Conservation (phyloP, 805 yeast species). For the Myxozyma neglecta region DNA sequence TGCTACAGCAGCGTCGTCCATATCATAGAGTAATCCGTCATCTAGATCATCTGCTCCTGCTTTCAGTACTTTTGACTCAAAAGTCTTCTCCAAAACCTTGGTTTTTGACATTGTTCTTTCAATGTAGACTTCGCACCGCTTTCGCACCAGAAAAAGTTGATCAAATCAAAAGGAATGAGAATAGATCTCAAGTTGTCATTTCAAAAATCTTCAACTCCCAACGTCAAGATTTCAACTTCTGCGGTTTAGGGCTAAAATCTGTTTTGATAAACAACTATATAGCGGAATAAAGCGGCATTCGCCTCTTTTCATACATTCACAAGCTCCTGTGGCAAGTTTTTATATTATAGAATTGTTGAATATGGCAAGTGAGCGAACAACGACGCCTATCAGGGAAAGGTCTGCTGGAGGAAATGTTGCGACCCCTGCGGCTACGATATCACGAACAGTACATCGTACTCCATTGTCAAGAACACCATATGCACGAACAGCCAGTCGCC, state of each 20-base stretch:
- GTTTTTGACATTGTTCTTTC: background rate
- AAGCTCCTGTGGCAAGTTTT: too few species aligned
- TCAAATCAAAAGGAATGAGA: too few species aligned
- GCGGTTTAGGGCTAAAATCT: too few species aligned
- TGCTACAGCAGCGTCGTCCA: conserved; percentile 12
- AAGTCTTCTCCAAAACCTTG: background rate
- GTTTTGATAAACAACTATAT: too few species aligned
- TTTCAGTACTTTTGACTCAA: background rate
- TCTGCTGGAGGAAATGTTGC: background rate
- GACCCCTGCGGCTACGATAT: background rate
- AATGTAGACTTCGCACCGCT: background rate
- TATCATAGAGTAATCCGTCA: conserved; percentile 27
- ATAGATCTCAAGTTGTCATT: too few species aligned
- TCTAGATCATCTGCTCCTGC: conserved; percentile 26
- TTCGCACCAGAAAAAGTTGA: background rate
- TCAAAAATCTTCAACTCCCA: too few species aligned
- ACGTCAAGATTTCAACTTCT: too few species aligned
- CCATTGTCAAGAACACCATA: conserved; percentile 3
- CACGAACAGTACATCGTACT: conserved; percentile 5
- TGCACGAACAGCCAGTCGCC: conserved; percentile 5
- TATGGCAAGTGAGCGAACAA: background rate
- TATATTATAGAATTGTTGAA: too few species aligned
- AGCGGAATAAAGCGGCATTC: too few species aligned
- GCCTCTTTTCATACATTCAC: too few species aligned
- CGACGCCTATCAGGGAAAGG: background rate